Percentiles rank a stretch among this genome's conserved stretches.
phyloP scores from a whole-genome alignment of 306 rosid species.

The Leucaena leucocephala region DNA sequence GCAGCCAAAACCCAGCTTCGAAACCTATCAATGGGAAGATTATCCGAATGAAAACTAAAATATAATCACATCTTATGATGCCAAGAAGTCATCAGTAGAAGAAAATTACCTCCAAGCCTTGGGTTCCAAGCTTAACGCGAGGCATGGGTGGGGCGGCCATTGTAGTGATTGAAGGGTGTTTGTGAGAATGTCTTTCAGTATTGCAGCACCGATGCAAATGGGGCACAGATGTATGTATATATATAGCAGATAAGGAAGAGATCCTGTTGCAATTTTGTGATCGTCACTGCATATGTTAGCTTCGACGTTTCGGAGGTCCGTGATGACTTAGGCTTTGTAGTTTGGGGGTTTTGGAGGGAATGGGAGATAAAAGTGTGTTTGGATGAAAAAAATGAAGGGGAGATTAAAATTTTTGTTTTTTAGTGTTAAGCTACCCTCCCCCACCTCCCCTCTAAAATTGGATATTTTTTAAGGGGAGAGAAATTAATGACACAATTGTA shows the following conservation, averaged over 20 bases:
- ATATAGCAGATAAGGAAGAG: neutral
- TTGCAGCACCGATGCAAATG: neutral
- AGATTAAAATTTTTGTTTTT: too few species aligned
- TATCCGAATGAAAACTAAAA: neutral
- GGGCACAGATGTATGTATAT: neutral
- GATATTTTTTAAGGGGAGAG: too few species aligned
- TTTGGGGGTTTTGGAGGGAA: too few species aligned
- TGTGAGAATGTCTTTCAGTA: neutral
- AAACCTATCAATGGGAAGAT: neutral
- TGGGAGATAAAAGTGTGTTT: too few species aligned
- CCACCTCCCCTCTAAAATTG: too few species aligned
- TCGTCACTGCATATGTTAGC: neutral
- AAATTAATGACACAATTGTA: too few species aligned
- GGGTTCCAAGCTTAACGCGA: neutral
- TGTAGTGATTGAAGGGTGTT: neutral
- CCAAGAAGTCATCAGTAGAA: neutral
- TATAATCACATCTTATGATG: neutral
- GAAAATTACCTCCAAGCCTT: neutral
- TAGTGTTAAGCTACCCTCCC: too few species aligned
- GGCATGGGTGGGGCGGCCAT: neutral
- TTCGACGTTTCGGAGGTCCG: neutral
- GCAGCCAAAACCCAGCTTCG: neutral
- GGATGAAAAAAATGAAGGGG: too few species aligned
- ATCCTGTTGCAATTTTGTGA: neutral
- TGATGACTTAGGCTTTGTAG: too few species aligned